Evolutionary conservation across 371 early-diverging fungal genomes (phyloP).

Genomic region (Conidiobolus incongruus): DNA sequence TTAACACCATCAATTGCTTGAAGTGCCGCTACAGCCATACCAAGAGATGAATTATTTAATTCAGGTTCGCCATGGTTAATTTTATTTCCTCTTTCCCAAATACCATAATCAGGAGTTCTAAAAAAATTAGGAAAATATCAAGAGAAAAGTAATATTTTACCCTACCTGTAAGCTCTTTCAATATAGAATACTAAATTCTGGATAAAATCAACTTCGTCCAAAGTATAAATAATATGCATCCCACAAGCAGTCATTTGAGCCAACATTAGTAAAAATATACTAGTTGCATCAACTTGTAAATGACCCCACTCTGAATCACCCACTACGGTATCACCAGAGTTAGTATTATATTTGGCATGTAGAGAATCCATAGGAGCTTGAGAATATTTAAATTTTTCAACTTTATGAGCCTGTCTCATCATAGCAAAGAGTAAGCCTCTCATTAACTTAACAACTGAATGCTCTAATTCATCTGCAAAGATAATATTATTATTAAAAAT

Average conservation of each 20-base stretch:
- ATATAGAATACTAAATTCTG: constrained; percentile 82
- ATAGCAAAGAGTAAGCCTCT: constrained; percentile 60
- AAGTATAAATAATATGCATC: constrained; percentile 47
- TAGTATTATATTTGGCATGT: constrained; percentile 77
- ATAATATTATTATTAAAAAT: not conserved
- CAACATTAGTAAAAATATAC: constrained; percentile 49
- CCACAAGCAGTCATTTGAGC: constrained; percentile 78
- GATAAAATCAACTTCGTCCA: constrained; percentile 76
- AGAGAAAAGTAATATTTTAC: not conserved
- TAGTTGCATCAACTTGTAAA: constrained; percentile 66
- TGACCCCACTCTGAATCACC: constrained; percentile 71
- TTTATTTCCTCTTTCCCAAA: constrained; percentile 85
- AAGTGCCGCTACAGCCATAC: constrained; percentile 75
- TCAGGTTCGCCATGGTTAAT: constrained; percentile 74
- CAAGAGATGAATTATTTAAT: constrained; percentile 68
- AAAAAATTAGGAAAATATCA: constrained; percentile 5
- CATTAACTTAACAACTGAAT: constrained; percentile 66
- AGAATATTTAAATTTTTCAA: constrained; percentile 59
- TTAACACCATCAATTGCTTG: constrained; percentile 73
- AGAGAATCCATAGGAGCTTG: constrained; percentile 42
- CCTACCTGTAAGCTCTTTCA: constrained; percentile 28
- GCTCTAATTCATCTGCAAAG: constrained; percentile 50
- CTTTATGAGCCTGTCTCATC: constrained; percentile 73
- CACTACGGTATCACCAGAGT: constrained; percentile 67
- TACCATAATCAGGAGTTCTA: constrained; percentile 72